Percentiles rank a stretch among this genome's conserved stretches.
These are phyloP conservation scores for Pyrenula massariospora DNA, from an alignment of 495 filamentous ascomycete species.

Conservation along the genomic window DNA sequence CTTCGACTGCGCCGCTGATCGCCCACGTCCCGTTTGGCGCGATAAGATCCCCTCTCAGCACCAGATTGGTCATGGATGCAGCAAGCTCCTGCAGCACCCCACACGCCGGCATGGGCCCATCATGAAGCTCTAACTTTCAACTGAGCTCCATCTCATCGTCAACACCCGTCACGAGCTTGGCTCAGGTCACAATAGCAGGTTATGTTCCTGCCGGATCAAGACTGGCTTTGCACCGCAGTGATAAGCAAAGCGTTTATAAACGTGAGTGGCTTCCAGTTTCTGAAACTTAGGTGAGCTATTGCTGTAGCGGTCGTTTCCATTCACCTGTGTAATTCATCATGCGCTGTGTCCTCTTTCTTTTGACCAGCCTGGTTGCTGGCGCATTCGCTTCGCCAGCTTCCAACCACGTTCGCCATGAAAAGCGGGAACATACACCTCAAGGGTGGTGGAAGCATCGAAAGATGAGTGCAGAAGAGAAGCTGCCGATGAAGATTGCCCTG, in stretches of 20 bases:
- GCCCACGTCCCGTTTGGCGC: background rate
- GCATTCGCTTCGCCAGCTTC: background rate
- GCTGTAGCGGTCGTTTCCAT: background rate
- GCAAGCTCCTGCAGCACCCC: background rate
- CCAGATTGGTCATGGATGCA: background rate
- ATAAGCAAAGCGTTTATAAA: background rate
- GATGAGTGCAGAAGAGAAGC: slow-evolving; percentile 9
- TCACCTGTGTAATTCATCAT: background rate
- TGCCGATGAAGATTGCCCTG: slow-evolving; percentile 10
- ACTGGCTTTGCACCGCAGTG: background rate
- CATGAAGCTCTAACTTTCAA: background rate
- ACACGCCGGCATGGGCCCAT: background rate
- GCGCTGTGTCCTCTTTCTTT: background rate
- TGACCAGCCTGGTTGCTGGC: background rate
- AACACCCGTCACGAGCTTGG: background rate
- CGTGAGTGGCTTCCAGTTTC: background rate
- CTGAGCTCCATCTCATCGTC: background rate
- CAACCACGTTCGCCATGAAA: slow-evolving; percentile 18
- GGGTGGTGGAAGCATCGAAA: slow-evolving; percentile 12
- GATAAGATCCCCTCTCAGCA: background rate
- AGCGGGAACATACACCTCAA: slow-evolving; percentile 10
- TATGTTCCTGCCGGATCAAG: background rate
- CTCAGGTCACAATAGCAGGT: background rate
- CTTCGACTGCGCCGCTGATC: background rate
- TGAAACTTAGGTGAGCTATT: background rate